Percentiles rank a stretch among this genome's conserved stretches.
Conservation (phyloP, 2,329 filamentous ascomycete genomes). For the Colletotrichum tropicale region DNA sequence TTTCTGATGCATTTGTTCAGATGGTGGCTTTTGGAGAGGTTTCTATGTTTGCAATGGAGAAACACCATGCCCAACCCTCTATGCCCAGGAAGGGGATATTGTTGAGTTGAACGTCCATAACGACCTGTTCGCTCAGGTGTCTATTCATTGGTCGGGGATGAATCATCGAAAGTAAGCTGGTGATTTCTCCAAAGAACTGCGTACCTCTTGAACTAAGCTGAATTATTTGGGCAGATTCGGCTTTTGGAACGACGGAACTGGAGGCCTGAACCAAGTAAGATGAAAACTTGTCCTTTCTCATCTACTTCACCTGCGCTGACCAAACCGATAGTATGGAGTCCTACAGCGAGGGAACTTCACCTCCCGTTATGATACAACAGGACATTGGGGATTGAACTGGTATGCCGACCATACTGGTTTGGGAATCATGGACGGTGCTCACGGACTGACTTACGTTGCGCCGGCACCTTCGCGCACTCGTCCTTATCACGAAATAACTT, state of each 20-base stretch:
- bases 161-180: neutral
- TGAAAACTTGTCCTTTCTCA: fast-evolving
- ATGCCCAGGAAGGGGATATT: neutral
- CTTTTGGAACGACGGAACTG: slow-evolving; percentile 1
- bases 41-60: slow-evolving; percentile 3
- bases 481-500: neutral
- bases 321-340: neutral
- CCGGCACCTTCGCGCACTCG: neutral
- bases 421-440: slow-evolving; percentile 2
- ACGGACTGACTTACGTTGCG: neutral
- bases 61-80: neutral
- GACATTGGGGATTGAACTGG: slow-evolving; percentile 9
- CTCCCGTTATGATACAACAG: neutral
- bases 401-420: slow-evolving; percentile 4
- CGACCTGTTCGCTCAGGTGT: neutral
- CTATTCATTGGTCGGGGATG: slow-evolving; percentile 5
- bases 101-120: slow-evolving; percentile 8
- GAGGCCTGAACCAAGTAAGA: neutral
- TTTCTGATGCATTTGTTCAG: neutral
- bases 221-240: neutral
- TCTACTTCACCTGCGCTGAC: neutral
- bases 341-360: slow-evolving; percentile 6
- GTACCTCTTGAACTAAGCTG: neutral
- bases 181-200: fast-evolving
- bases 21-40: slow-evolving; percentile 4